Percentiles rank a stretch among this genome's conserved stretches.
Evolutionary conservation across 1,284 basidiomycete species (phyloP).

Genomic region (Termitomyces sp.): DNA sequence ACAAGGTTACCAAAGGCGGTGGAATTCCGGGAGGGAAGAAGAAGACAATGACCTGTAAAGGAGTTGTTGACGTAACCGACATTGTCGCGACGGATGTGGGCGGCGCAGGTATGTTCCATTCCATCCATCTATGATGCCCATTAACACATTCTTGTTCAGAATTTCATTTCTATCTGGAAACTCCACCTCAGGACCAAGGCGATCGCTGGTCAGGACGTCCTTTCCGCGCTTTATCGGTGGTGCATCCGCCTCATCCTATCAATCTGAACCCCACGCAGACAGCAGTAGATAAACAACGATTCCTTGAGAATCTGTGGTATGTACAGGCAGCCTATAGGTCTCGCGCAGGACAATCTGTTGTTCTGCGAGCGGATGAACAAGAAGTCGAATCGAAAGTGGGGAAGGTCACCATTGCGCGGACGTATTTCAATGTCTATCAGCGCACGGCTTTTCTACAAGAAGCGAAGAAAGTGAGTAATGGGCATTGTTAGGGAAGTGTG

Average conservation of each 20-base stretch:
- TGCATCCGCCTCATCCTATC: constrained; percentile 63
- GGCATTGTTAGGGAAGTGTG: neutral
- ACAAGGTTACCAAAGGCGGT: constrained; percentile 67
- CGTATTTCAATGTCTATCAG: constrained; percentile 84
- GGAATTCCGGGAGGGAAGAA: constrained; percentile 57
- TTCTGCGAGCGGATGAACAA: constrained; percentile 62
- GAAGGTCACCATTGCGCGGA: constrained; percentile 61
- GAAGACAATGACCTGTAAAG: constrained; percentile 82
- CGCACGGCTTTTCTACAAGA: constrained; percentile 71
- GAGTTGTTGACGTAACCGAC: constrained; percentile 81
- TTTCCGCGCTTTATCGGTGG: constrained; percentile 69
- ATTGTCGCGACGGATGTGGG: constrained; percentile 81
- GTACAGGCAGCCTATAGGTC: constrained; percentile 77
- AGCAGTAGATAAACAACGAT: constrained; percentile 70
- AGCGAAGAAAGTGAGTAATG: constrained; percentile 59
- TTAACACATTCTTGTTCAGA: constrained; percentile 41
- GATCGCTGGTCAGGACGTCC: constrained; percentile 82
- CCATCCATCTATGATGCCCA: constrained; percentile 10
- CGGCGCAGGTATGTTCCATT: constrained; percentile 60
- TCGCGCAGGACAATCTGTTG: constrained; percentile 62
- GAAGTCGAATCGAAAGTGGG: constrained; percentile 65
- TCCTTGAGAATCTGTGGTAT: constrained; percentile 82
- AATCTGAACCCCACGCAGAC: constrained; percentile 62
- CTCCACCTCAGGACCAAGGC: constrained; percentile 71
- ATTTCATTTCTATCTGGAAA: constrained; percentile 80